Evolutionary conservation across 371 early-diverging fungal genomes (phyloP).

Genomic region (Rhizopus delemar): DNA sequence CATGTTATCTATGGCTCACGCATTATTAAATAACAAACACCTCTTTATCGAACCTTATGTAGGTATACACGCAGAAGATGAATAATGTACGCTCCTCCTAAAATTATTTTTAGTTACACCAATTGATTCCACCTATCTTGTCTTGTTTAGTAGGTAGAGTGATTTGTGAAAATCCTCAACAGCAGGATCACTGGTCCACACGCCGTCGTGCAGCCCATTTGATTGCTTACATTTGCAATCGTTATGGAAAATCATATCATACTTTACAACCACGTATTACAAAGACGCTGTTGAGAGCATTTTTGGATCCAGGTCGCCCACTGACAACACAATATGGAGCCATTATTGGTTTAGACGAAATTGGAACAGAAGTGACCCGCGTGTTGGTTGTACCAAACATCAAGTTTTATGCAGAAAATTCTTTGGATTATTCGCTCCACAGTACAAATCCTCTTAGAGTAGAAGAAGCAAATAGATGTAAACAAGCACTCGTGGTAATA

Average conservation of each 20-base stretch:
- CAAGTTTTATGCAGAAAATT: conserved; percentile 57
- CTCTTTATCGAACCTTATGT: conserved; percentile 98
- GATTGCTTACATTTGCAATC: conserved; percentile 68
- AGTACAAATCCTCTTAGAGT: conserved; percentile 28
- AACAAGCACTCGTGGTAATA: conserved; percentile 42
- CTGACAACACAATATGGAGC: conserved; percentile 89
- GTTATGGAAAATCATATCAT: conserved; percentile 79
- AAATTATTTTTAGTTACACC: conserved; percentile 76
- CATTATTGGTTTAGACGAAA: conserved; percentile 72
- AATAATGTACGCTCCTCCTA: no score
- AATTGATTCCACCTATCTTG: conserved; percentile 94
- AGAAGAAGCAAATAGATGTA: conserved; percentile 42
- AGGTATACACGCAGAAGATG: conserved; percentile 24
- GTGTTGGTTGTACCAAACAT: conserved; percentile 79
- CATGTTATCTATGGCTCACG: conserved; percentile 82
- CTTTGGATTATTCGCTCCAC: conserved; percentile 27
- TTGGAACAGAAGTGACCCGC: conserved; percentile 80
- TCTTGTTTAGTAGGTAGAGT: conserved; percentile 93
- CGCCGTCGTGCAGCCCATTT: conserved; percentile 79
- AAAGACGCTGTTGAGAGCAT: conserved; percentile 84
- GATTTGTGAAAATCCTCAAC: conserved; percentile 65
- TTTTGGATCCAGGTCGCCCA: conserved; percentile 84
- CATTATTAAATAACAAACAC: conserved; percentile 88
- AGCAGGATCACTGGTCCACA: conserved; percentile 81
- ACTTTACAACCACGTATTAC: conserved; percentile 87